phyloP scores from a whole-genome alignment of 2,329 filamentous ascomycete genomes.

The Escovopsis sp. region DNA sequence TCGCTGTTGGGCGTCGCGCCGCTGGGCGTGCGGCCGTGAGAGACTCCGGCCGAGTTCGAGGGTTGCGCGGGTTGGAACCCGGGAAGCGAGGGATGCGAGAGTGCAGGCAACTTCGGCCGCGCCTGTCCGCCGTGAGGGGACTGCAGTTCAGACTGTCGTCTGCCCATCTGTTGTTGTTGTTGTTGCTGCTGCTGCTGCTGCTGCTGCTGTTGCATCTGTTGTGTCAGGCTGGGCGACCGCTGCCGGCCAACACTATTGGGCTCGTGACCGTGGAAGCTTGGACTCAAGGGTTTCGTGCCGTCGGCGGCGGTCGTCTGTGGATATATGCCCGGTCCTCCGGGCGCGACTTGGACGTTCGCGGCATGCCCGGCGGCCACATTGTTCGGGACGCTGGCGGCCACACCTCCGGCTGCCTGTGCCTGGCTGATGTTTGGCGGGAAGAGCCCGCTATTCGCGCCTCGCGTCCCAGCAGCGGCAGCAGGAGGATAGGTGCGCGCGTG shows the following conservation, averaged over 20 bases:
- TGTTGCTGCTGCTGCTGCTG: constrained; percentile 47
- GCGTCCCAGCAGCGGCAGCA: constrained; percentile 39
- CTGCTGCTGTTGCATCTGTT: constrained; percentile 52
- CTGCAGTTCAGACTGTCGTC: constrained; percentile 40
- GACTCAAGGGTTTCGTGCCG: constrained; percentile 72
- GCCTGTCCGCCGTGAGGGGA: constrained; percentile 35
- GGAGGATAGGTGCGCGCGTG: constrained; percentile 73
- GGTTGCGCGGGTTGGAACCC: constrained; percentile 16
- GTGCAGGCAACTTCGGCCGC: constrained; percentile 23
- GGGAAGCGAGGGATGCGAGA: constrained; percentile 24
- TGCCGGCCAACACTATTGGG: constrained; percentile 36
- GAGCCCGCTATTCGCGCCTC: constrained; percentile 37
- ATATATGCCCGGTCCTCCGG: constrained; percentile 46
- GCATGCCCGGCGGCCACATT: constrained; percentile 29
- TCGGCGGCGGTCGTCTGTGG: constrained; percentile 65
- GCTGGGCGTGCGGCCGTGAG: constrained; percentile 27
- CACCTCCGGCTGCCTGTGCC: constrained; percentile 33
- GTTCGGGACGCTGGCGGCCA: constrained; percentile 35
- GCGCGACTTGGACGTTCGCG: constrained; percentile 29
- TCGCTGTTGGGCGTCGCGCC: constrained; percentile 40
- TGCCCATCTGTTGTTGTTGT: constrained; percentile 43
- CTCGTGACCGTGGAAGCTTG: constrained; percentile 41
- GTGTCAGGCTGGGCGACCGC: constrained; percentile 50
- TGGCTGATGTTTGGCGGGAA: constrained; percentile 49
- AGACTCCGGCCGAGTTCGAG: constrained; percentile 16